Conservation (phyloP, 2,329 filamentous ascomycete genomes). For the Apiospora marii region DNA sequence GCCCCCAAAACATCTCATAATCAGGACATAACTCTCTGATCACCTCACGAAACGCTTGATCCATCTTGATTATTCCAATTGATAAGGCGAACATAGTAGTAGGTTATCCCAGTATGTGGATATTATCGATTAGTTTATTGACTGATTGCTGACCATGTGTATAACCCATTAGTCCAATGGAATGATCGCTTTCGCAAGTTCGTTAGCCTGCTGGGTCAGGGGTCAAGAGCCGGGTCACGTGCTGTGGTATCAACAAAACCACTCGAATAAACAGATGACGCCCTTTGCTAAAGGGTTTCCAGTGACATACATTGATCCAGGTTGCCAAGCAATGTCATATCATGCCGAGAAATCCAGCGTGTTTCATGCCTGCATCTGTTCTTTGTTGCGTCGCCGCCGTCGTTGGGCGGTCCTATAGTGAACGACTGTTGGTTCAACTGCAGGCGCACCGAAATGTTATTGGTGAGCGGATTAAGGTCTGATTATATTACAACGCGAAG, state of each 20-base stretch:
- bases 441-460: no score
- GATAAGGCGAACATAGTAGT: neutral
- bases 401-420: no score
- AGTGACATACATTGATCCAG: neutral
- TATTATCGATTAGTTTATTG: neutral
- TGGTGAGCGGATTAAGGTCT: no score
- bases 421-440: no score
- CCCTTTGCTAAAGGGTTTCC: neutral
- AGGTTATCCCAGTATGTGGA: neutral
- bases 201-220: neutral
- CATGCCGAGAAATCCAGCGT: no score
- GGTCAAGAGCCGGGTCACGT: neutral
- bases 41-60: neutral
- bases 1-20: constrained; percentile 13
- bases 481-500: no score
- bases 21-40: constrained; percentile 1
- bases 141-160: neutral
- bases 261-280: neutral
- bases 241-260: neutral
- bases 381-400: no score
- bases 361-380: no score
- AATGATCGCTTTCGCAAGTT: no score
- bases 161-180: neutral
- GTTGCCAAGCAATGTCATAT: no score
- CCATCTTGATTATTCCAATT: neutral